A percentile compares a stretch with the other conserved stretches of the same genome.
Evolutionary conservation across 2,329 filamentous ascomycete genomes (phyloP).

Genomic region (Magnaporthiopsis incrustans): DNA sequence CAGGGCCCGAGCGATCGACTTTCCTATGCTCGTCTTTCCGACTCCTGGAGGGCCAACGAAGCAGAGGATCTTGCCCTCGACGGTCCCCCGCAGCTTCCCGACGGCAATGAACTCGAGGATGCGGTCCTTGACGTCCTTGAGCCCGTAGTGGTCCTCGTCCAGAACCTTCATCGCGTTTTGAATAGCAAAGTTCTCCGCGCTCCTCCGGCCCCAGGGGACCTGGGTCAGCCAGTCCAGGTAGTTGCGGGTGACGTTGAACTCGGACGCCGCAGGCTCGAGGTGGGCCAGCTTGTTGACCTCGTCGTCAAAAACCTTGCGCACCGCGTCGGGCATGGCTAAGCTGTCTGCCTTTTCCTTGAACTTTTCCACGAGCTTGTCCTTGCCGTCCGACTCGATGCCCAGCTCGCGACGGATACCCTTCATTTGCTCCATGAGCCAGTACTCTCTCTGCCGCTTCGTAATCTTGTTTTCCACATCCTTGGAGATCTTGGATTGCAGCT

Average conservation of each 20-base stretch:
- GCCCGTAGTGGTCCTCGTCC: conserved; percentile 91
- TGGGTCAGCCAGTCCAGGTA: conserved; percentile 98
- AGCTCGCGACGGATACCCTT: conserved; percentile 94
- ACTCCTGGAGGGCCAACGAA: conserved; percentile 96
- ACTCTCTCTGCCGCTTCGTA: conserved; percentile 92
- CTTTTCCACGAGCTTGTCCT: conserved; percentile 94
- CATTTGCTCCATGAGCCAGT: conserved; percentile 99
- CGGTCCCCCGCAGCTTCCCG: conserved; percentile 90
- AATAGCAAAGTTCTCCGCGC: conserved; percentile 94
- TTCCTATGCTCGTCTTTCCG: conserved; percentile 97
- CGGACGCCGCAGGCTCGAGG: conserved; percentile 88
- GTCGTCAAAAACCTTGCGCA: conserved; percentile 96
- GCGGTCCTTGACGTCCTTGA: conserved; percentile 97
- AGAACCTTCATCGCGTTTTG: conserved; percentile 82
- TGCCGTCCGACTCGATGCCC: conserved; percentile 93
- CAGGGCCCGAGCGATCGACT: conserved; percentile 89
- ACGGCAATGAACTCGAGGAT: conserved; percentile 98
- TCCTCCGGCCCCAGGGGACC: conserved; percentile 93
- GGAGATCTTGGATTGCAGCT: conserved; percentile 92
- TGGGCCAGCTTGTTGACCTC: conserved; percentile 96
- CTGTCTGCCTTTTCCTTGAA: conserved; percentile 94
- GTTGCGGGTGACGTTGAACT: conserved; percentile 97
- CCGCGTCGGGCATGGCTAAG: conserved; percentile 91
- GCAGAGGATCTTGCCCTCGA: conserved; percentile 97
- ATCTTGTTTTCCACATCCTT: conserved; percentile 98